A percentile compares a stretch with the other conserved stretches of the same genome.
Evolutionary conservation across 2,329 filamentous ascomycete genomes (phyloP).

Genomic region (Graphium sp.): DNA sequence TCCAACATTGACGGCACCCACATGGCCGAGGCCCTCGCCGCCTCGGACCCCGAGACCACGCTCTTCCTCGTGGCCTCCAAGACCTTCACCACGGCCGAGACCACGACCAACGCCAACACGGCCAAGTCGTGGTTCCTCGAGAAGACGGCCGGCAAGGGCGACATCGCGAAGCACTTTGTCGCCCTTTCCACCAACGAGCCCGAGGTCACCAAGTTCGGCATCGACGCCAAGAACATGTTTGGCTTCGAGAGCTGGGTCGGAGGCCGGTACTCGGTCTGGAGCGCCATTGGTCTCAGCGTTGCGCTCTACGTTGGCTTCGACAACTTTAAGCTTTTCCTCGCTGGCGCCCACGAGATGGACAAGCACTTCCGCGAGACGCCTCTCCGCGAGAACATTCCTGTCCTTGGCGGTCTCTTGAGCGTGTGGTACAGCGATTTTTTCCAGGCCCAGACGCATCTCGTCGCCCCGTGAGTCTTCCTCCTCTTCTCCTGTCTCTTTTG

Average conservation of each 20-base stretch:
- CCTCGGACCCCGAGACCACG: slow-evolving; percentile 92
- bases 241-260: slow-evolving; percentile 98
- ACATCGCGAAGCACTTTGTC: slow-evolving; percentile 98
- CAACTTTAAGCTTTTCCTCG: slow-evolving; percentile 93
- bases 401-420: slow-evolving; percentile 79
- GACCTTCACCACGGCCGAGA: slow-evolving; percentile 98
- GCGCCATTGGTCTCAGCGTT: slow-evolving; percentile 89
- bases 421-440: slow-evolving; percentile 99
- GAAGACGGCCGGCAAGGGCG: slow-evolving; percentile 55
- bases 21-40: slow-evolving; percentile 78
- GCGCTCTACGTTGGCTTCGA: slow-evolving; percentile 91
- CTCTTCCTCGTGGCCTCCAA: slow-evolving; percentile 97
- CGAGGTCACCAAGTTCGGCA: slow-evolving; percentile 97
- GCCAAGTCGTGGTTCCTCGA: slow-evolving; percentile 96
- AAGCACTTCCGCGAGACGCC: slow-evolving; percentile 90
- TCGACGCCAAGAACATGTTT: slow-evolving; percentile 99
- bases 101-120: slow-evolving; percentile 88
- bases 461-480: slow-evolving; percentile 58
- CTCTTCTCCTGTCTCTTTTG: slow-evolving; percentile 1
- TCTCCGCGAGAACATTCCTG: slow-evolving; percentile 86
- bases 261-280: slow-evolving; percentile 97
- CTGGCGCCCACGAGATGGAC: slow-evolving; percentile 93
- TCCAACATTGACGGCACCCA: slow-evolving; percentile 99
- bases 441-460: slow-evolving; percentile 91
- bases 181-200: slow-evolving; percentile 89